Evolutionary conservation across 768 basidiomycete genomes (phyloP), one percentile per base, ranked within the genome.

Genomic region (Mycena floridula): DNA sequence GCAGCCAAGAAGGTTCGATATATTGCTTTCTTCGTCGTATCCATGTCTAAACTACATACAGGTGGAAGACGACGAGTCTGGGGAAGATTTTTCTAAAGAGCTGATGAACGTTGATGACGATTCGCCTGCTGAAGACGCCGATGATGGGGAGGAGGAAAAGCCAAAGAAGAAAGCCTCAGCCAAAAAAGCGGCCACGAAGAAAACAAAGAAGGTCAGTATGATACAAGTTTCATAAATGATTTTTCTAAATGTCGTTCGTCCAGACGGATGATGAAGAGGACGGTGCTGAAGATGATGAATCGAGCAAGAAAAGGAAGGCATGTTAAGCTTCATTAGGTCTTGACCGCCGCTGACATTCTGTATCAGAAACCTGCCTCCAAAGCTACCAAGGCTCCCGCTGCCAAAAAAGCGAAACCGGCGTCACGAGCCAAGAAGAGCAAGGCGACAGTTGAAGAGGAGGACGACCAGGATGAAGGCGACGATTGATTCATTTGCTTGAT

Each of bases 121-220:
- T 7, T 65, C 72, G 23, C 54, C 64, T 6, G 55, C 51, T 24
- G 63, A 64, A 25, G 64, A 67, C 12, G 67, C 65, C 37, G 62
- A 60, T 5, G 62, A 60, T 16, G 68, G 62, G 30, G 67, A 67
- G 45, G 69, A 72, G 40, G 64, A n/a, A n/a, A n/a, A n/a, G n/a
- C n/a, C n/a, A n/a, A n/a, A n/a, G n/a, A n/a, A n/a, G n/a, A n/a
- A 69, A 37, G 63, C 59, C 62, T 8, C 63, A 51, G 42, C 70
- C 70, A 30, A 69, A 73, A 55, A 74, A 74, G 58, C 72, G 68
- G 50, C 59, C 62, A 77, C 74, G 64, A 72, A 66, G 44, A 20
- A 20, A 40, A 25, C 37, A 20, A 40, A 38, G 13, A 45, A 45
- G 44, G 44, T 45, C 30, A 8, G 22, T 42, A 15, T 9, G 1